Evolutionary conservation across 2,329 filamentous ascomycete genomes (phyloP), one percentile per base, ranked within the genome.

Genomic region (Hypoxylon sp.): DNA sequence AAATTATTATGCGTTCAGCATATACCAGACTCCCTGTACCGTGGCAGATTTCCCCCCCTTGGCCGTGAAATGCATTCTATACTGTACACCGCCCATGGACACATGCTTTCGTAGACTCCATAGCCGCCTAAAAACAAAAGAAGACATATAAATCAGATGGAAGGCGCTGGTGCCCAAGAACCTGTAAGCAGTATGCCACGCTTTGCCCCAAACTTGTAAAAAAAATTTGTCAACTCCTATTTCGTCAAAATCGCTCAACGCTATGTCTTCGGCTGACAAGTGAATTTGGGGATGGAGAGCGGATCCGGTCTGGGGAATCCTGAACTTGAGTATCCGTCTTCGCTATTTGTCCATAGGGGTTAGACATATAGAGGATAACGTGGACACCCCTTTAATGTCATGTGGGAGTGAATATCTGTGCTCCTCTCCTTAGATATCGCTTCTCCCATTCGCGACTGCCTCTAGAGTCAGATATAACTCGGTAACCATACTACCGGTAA

Each of bases 31-130:
- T 66, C 58, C 63, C 48, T 53, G 27, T 31, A 62, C 57, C 61
- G 6, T 63, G 61, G 53, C 51, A 55, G 32, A 54, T 44, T 47
- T 37, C 32, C 32, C 32, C 35, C 53, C 52, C 31, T 53, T 39
- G 17, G 35, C 61, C 52, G 7, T 61, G 39, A 65, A 68, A 68
- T 68, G 66, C 66, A 68, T 68, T 68, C 66, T 68, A 65, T 65
- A 68, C 31, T 56, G 31, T 65, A 61, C 62, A 60, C 47, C 61
- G 35, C 50, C 62, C 62, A 19, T 68, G 35, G 48, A 61, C 53
- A 58, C 17, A 53, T 66, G 66, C 54, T 59, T 52, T 60, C 58
- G 51, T 66, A 53, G 44, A 69, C 53, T 51, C 62, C 62, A 35
- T 69, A 66, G 54, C 58, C 62, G 15, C 17, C 42, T 39, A 65